Base-by-base conservation (phyloP, 257 asterid species). In the Solanum sejunctum region DNA sequence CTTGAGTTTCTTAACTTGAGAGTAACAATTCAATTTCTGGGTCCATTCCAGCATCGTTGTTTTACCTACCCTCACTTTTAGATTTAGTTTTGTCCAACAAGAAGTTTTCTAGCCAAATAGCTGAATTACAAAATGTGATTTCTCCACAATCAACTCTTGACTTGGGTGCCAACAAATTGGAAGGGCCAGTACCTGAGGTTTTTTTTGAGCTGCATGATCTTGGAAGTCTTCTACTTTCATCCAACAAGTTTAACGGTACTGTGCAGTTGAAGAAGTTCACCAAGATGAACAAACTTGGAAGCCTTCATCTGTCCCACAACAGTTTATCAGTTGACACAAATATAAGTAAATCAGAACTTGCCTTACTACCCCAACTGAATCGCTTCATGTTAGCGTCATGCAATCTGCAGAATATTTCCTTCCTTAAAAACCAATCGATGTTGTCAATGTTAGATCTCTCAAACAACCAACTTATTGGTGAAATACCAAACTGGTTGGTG, bases 31-130 rank as follows among this genome's bases (percentile, higher is more conserved):
- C 28, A 1, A 28, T 28, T 28, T 93, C 28, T 28, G 28, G 28
- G 28, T 2, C 2, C 28, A 28, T 28, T 28, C 28, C 28, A 28
- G 28, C 2, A 28, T 28, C 28, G 1, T 60, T 82, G 28, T 28
- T 28, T 28, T 28, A 87, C 26, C 80, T 91, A 18, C 83, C 32
- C 20, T 75, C 86, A 56, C 90, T 93, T 67, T 32, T 83, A 0
- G 1, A 4, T 16, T 92, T 94, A 17, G 17, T 45, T 10, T 90
- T 93, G 12, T 51, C 92, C 1, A 26, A 26, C 43, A 63, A 28
- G 12, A 85, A 87, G 52, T 88, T 94, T 84, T 87, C 82, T 54
- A 96, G 94, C 84, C 86, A 89, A 61, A 84, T 92, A n/a, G 79
- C 86, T 23, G 91, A 86, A 84, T 83, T 90, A 56, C 21, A 23